Evolutionary conservation across 768 basidiomycete species (phyloP).

Genomic region (Boletus pseudo-olivaceus): DNA sequence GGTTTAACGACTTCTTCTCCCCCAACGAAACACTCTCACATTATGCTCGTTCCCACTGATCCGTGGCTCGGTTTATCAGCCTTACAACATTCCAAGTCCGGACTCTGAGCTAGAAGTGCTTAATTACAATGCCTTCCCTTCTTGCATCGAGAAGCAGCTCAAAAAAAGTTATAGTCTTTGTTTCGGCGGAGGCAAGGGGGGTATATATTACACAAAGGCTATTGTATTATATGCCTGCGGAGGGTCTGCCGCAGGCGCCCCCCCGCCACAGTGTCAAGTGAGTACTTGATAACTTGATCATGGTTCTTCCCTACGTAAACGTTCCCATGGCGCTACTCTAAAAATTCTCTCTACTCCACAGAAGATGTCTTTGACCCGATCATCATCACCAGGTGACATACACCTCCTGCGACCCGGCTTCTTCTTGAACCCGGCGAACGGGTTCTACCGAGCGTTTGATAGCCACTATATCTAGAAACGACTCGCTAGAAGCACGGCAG

Average conservation of each 20-base stretch:
- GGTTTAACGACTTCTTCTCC: not conserved
- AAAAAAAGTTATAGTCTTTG: conserved; percentile 1
- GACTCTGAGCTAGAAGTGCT: not conserved
- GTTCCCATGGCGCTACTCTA: not conserved
- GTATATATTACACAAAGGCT: not conserved
- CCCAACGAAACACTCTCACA: not conserved
- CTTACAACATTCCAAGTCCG: not conserved
- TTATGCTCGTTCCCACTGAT: not conserved
- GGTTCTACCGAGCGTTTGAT: conserved; percentile 8
- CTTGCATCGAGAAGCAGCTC: not conserved
- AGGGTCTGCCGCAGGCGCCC: not conserved
- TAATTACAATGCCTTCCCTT: not conserved
- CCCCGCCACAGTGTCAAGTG: conserved; percentile 5
- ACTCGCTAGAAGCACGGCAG: not conserved
- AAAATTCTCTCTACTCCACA: not conserved
- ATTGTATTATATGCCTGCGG: not conserved
- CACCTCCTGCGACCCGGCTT: not conserved
- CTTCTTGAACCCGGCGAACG: conserved; percentile 1
- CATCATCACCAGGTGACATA: conserved; percentile 8
- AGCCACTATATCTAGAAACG: conserved; percentile 4
- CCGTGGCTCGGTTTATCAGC: not conserved
- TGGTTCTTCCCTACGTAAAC: conserved; percentile 1
- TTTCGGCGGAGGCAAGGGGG: conserved; percentile 8
- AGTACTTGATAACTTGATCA: not conserved
- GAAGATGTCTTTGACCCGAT: not conserved